A percentile compares a stretch with the other conserved stretches of the same genome.
Conservation (phyloP, 2,329 filamentous ascomycete species). For the Aspergillus arachidicola region DNA sequence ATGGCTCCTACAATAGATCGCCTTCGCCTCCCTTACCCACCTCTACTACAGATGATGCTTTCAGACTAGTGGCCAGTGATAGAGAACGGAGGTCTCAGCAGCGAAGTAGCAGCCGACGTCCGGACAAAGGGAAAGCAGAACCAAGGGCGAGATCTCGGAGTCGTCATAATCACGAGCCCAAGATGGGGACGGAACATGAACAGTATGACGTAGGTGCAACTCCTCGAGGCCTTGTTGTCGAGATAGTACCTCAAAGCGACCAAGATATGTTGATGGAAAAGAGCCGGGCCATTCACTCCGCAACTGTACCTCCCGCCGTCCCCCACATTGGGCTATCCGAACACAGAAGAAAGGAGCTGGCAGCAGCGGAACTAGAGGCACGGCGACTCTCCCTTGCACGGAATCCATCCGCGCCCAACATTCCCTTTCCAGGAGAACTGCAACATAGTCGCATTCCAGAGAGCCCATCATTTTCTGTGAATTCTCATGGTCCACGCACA, state of each 20-base stretch:
- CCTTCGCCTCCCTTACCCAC: conserved; percentile 81
- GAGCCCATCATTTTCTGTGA: conserved; percentile 42
- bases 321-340: conserved; percentile 56
- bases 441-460: conserved; percentile 48
- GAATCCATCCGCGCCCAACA: conserved; percentile 75
- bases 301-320: conserved; percentile 25
- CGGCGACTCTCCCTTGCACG: conserved; percentile 81
- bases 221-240: conserved; percentile 10
- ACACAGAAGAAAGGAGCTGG: conserved; percentile 70
- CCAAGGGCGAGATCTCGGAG: conserved; percentile 38
- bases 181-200: conserved; percentile 13
- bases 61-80: conserved; percentile 48
- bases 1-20: conserved; percentile 64
- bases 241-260: conserved; percentile 8
- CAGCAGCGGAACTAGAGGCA: conserved; percentile 84
- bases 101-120: conserved; percentile 54
- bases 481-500: conserved; percentile 35
- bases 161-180: conserved; percentile 34
- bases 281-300: conserved; percentile 24
- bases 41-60: conserved; percentile 66
- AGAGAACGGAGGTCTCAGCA: conserved; percentile 52
- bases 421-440: conserved; percentile 70
- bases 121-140: conserved; percentile 46
- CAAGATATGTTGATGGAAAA: conserved; percentile 21
- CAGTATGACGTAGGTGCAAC: conserved; percentile 12